Evolutionary conservation across 805 yeast genomes (phyloP).

Genomic region (Candida tibetensis): DNA sequence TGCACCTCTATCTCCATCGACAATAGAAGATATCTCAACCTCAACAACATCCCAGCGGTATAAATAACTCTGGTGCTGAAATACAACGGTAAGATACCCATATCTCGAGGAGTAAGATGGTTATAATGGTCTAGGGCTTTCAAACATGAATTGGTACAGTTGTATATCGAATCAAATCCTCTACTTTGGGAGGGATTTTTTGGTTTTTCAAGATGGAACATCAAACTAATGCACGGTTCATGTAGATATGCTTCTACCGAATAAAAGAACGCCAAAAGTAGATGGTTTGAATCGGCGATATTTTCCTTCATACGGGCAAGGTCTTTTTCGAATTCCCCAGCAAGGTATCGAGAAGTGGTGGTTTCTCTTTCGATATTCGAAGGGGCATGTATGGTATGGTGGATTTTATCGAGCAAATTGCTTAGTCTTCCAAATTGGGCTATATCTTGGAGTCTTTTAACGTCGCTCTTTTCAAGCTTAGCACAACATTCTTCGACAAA

Average conservation of each 20-base stretch:
- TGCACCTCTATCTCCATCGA: constrained; percentile 48
- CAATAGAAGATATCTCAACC: constrained; percentile 54
- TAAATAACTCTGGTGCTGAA: constrained; percentile 58
- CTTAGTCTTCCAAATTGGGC: constrained; percentile 60
- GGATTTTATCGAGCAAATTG: constrained; percentile 60
- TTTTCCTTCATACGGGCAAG: constrained; percentile 39
- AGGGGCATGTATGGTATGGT: constrained; percentile 44
- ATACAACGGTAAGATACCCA: constrained; percentile 56
- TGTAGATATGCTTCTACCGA: constrained; percentile 66
- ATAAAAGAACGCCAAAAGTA: constrained; percentile 49
- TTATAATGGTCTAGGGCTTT: constrained; percentile 48
- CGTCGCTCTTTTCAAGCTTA: constrained; percentile 38
- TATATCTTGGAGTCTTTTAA: constrained; percentile 37
- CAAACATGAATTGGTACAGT: constrained; percentile 54
- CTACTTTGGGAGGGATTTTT: constrained; percentile 18
- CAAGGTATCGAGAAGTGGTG: constrained; percentile 35
- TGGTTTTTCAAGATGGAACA: constrained; percentile 12
- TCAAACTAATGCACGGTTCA: constrained; percentile 45
- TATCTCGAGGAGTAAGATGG: constrained; percentile 41
- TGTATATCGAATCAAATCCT: constrained; percentile 41
- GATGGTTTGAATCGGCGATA: constrained; percentile 39
- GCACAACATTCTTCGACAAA: constrained; percentile 61
- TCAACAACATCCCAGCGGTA: constrained; percentile 60
- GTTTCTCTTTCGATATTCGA: constrained; percentile 21
- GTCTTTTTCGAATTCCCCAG: constrained; percentile 49